Percentiles rank a stretch among this genome's conserved stretches.
Conservation (phyloP, 1,284 basidiomycete genomes). For the Pyrrhoderma noxium region DNA sequence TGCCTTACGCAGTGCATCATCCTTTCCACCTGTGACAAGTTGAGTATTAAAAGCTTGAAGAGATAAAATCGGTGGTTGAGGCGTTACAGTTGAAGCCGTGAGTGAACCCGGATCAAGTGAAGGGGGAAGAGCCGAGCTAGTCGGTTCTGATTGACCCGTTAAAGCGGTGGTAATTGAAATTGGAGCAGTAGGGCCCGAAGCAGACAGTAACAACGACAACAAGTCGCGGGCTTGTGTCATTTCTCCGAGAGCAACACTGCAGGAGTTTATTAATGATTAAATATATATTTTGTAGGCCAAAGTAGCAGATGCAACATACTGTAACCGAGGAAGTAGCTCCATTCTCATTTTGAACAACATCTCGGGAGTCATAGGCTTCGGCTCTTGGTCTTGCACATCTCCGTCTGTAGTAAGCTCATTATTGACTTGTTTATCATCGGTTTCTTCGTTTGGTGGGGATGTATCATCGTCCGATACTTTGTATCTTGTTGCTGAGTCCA, state of each 20-base stretch:
- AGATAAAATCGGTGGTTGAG: slow-evolving; percentile 55
- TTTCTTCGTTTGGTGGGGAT: slow-evolving; percentile 12
- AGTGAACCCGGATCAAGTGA: slow-evolving; percentile 35
- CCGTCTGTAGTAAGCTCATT: slow-evolving; percentile 24
- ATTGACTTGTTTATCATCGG: slow-evolving; percentile 24
- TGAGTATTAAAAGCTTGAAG: slow-evolving; percentile 71
- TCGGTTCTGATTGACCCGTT: slow-evolving; percentile 9
- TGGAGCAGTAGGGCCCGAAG: slow-evolving; percentile 15
- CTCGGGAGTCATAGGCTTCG: slow-evolving; percentile 59
- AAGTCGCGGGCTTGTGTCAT: slow-evolving; percentile 69
- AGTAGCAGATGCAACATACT: slow-evolving; percentile 44
- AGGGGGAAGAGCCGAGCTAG: slow-evolving; percentile 21
- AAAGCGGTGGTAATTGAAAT: slow-evolving; percentile 17
- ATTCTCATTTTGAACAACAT: slow-evolving; percentile 65
- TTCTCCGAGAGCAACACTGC: slow-evolving; percentile 66
- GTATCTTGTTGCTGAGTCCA: slow-evolving; percentile 25
- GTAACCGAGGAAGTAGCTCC: slow-evolving; percentile 61
- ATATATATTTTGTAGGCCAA: not conserved
- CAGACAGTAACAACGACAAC: slow-evolving; percentile 46
- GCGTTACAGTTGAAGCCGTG: slow-evolving; percentile 57
- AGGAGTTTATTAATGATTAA: slow-evolving; percentile 20
- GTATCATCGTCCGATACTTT: slow-evolving; percentile 24
- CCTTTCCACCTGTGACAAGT: slow-evolving; percentile 66
- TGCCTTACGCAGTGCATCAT: slow-evolving; percentile 66
- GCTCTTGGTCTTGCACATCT: slow-evolving; percentile 2